Evolutionary conservation across 441 rosid species (phyloP).

Genomic region (Populus hybrid): DNA sequence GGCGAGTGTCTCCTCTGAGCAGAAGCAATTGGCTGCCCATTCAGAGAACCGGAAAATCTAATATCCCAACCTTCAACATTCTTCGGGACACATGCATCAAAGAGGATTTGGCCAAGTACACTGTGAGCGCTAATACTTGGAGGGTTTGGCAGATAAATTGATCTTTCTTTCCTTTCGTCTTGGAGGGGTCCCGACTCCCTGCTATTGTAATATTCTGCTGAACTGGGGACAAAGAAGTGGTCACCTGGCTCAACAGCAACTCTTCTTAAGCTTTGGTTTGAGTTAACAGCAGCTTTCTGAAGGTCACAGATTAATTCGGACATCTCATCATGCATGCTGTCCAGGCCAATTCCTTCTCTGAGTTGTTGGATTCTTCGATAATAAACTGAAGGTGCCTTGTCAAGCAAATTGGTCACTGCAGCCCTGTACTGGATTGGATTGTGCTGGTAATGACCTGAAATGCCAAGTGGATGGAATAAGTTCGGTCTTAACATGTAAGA

Average conservation of each 20-base stretch:
- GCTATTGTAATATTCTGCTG: conserved; percentile 40
- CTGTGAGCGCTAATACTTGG: conserved; percentile 74
- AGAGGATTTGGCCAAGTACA: conserved; percentile 82
- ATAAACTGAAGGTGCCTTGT: conserved; percentile 57
- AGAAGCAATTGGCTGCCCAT: conserved; percentile 67
- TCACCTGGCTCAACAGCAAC: conserved; percentile 77
- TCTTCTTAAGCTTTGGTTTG: conserved; percentile 83
- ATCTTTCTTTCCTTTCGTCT: conserved; percentile 51
- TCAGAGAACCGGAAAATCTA: conserved; percentile 60
- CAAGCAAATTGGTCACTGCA: conserved; percentile 63
- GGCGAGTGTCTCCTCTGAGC: conserved; percentile 45
- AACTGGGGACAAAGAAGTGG: conserved; percentile 78
- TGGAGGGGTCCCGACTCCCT: conserved; percentile 39
- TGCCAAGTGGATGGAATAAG: conserved; percentile 14
- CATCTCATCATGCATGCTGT: conserved; percentile 56
- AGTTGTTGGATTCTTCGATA: conserved; percentile 55
- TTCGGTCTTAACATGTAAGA: conserved; percentile 2
- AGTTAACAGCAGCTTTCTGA: conserved; percentile 78
- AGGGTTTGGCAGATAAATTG: conserved; percentile 37
- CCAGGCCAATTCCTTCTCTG: conserved; percentile 47
- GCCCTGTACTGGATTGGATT: conserved; percentile 74
- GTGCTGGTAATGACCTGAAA: conserved; percentile 75
- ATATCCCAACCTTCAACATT: conserved; percentile 97
- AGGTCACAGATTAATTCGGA: conserved; percentile 77
- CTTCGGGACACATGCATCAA: conserved; percentile 83